These are phyloP conservation scores for Gelatoporia subvermispora DNA, from an alignment of 768 basidiomycete species.

Conservation along the genomic window DNA sequence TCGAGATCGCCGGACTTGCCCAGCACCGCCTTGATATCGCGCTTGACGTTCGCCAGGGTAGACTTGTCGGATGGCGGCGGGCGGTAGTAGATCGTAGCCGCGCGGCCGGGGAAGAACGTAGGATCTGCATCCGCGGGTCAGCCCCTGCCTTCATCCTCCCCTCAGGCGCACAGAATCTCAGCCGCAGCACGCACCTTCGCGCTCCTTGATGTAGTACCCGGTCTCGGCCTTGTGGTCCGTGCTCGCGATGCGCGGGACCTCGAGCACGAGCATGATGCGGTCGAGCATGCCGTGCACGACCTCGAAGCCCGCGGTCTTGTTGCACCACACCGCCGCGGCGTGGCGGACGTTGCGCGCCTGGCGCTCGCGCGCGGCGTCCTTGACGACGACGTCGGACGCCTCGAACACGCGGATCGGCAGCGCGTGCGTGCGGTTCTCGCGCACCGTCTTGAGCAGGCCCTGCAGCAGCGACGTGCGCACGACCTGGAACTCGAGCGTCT, in stretches of 20 bases:
- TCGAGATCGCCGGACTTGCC: slow-evolving; percentile 50
- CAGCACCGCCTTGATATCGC: slow-evolving; percentile 42
- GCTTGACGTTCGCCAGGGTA: slow-evolving; percentile 32
- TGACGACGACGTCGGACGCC: slow-evolving; percentile 87
- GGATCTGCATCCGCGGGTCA: slow-evolving; percentile 50
- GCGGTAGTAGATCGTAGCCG: slow-evolving; percentile 88
- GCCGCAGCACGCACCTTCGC: slow-evolving; percentile 55
- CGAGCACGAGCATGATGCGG: slow-evolving; percentile 93
- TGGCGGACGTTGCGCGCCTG: slow-evolving; percentile 86
- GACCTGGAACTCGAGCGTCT: slow-evolving; percentile 96
- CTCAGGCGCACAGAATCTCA: neutral
- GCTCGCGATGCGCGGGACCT: slow-evolving; percentile 73
- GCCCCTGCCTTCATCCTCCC: neutral
- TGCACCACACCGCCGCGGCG: slow-evolving; percentile 91
- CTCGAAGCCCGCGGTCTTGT: slow-evolving; percentile 96
- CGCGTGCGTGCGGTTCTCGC: slow-evolving; percentile 92
- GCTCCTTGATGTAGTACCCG: slow-evolving; percentile 92
- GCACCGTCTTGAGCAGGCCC: slow-evolving; percentile 92
- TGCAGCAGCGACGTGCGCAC: slow-evolving; percentile 95
- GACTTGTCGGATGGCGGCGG: slow-evolving; percentile 34
- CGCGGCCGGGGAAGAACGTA: slow-evolving; percentile 93
- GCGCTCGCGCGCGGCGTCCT: slow-evolving; percentile 72
- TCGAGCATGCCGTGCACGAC: slow-evolving; percentile 93
- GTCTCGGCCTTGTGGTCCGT: slow-evolving; percentile 49
- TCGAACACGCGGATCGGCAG: slow-evolving; percentile 94